Conservation (phyloP, 2,329 filamentous ascomycete species). For the Colletotrichum sp. region DNA sequence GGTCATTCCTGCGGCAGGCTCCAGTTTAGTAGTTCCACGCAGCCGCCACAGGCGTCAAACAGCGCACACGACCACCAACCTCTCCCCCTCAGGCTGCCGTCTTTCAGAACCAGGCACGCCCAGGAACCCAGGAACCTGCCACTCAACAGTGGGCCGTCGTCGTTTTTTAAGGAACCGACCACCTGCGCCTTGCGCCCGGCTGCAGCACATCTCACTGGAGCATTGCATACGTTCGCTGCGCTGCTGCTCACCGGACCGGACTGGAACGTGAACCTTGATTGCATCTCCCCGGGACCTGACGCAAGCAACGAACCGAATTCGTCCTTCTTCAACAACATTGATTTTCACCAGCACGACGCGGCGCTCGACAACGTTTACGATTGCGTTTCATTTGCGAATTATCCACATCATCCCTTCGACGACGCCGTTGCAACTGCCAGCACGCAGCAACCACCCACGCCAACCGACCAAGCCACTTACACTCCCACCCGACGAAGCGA, state of each 20-base stretch:
- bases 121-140: not conserved
- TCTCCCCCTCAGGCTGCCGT: not conserved
- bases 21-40: constrained; percentile 2
- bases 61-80: not conserved
- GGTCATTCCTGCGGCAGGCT: constrained; percentile 2
- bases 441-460: not conserved
- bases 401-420: not conserved
- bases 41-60: constrained; percentile 5
- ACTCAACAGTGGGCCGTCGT: not conserved
- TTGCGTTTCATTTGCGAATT: not conserved
- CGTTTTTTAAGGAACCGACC: not conserved
- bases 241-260: not conserved
- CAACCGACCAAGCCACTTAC: not conserved
- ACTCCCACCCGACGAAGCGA: not conserved
- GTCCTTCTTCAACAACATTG: not conserved
- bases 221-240: not conserved
- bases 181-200: not conserved
- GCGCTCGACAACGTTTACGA: not conserved
- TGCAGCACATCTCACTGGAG: not conserved
- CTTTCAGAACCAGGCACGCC: not conserved
- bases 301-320: constrained; percentile 1
- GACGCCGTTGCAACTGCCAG: not conserved
- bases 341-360: not conserved
- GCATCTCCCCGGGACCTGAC: not conserved
- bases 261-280: not conserved